Conservation (phyloP, 2,329 filamentous ascomycete genomes). For the Beauveria caledonica region DNA sequence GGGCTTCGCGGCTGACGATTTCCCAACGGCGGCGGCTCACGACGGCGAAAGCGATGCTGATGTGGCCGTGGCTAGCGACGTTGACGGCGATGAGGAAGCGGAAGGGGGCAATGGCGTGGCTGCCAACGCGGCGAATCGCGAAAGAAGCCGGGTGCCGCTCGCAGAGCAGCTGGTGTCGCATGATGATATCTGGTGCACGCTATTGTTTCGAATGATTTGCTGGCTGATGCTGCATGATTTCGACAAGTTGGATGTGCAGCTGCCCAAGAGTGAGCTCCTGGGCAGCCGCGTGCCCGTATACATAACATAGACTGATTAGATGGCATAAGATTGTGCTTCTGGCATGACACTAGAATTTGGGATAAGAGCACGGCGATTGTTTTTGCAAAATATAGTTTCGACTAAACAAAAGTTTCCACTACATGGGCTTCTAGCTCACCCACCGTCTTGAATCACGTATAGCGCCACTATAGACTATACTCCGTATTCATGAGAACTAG, state of each 20-base stretch:
- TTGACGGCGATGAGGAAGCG: not conserved
- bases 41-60: not conserved
- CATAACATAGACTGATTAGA: conserved; percentile 25
- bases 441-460: no score
- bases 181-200: conserved; percentile 44
- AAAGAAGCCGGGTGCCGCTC: conserved; percentile 23
- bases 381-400: not conserved
- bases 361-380: not conserved
- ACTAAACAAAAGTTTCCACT: no score
- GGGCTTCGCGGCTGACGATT: not conserved
- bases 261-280: conserved; percentile 43
- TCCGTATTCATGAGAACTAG: no score
- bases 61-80: not conserved
- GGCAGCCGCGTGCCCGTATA: conserved; percentile 50
- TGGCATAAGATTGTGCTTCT: no score
- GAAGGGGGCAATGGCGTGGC: conserved; percentile 16
- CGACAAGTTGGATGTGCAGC: conserved; percentile 43
- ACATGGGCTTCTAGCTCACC: no score
- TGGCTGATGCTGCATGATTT: conserved; percentile 52
- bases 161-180: conserved; percentile 21
- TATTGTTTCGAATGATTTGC: conserved; percentile 50
- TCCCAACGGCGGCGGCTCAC: no score
- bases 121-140: not conserved
- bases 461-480: no score
- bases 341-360: not conserved